Percentiles rank a stretch among this genome's conserved stretches.
phyloP scores from a whole-genome alignment of 2,329 filamentous ascomycete genomes.

The Cladosporium velox region DNA sequence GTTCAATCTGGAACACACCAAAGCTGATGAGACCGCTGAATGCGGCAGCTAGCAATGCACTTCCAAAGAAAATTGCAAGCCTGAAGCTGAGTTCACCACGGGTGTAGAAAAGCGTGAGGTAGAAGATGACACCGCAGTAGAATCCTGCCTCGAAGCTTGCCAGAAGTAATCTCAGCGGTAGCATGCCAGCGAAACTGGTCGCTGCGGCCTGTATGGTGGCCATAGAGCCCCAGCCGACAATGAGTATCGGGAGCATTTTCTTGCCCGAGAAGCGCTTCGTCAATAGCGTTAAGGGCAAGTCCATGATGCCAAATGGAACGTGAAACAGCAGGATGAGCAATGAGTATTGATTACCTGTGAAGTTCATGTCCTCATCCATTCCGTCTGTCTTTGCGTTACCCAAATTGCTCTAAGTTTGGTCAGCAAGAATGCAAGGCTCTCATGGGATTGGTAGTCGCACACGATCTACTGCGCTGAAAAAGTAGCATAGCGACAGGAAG shows the following conservation, averaged over 20 bases:
- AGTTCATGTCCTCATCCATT: conserved; percentile 47
- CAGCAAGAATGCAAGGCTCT: background rate
- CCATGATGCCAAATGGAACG: conserved; percentile 53
- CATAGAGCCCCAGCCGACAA: conserved; percentile 53
- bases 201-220: conserved; percentile 53
- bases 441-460: background rate
- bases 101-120: conserved; percentile 53
- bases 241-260: conserved; percentile 45
- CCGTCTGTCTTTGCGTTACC: conserved; percentile 56
- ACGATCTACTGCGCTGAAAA: conserved; percentile 36
- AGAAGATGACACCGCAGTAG: conserved; percentile 58
- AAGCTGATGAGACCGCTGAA: conserved; percentile 46
- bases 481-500: conserved; percentile 47
- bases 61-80: conserved; percentile 49
- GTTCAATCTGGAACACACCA: conserved; percentile 52
- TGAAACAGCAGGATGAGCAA: conserved; percentile 54
- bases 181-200: conserved; percentile 51
- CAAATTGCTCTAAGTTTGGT: conserved; percentile 44
- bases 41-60: conserved; percentile 44
- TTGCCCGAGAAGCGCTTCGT: conserved; percentile 51
- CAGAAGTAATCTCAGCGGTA: conserved; percentile 54
- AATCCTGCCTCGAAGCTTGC: conserved; percentile 56
- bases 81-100: conserved; percentile 46
- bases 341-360: conserved; percentile 47
- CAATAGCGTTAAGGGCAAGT: conserved; percentile 53